phyloP scores from a whole-genome alignment of 108 stramenopile genomes.

The Seminavis robusta region DNA sequence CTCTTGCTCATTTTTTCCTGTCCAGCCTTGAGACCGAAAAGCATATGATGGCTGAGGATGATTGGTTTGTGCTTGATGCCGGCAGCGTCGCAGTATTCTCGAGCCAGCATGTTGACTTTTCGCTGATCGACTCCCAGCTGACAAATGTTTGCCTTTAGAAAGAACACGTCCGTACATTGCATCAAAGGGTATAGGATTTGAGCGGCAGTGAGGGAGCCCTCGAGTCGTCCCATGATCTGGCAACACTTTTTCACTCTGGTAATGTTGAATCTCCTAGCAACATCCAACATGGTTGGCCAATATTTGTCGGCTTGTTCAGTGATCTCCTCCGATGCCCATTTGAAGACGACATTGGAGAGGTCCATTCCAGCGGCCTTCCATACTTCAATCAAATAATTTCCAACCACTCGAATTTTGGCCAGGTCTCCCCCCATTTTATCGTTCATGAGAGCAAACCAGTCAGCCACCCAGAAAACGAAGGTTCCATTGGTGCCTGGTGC shows the following conservation, averaged over 20 bases:
- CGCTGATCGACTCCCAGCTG: conserved; percentile 99
- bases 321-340: conserved; percentile 98
- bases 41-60: conserved; percentile 92
- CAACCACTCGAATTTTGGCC: conserved; percentile 90
- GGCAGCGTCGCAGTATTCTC: conserved; percentile 96
- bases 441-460: conserved; percentile 99
- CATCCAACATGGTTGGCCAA: conserved; percentile 96
- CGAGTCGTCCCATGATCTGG: conserved; percentile 98
- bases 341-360: conserved; percentile 93
- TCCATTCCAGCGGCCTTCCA: conserved; percentile 99
- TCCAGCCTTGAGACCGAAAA: conserved; percentile 96
- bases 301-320: conserved; percentile 86
- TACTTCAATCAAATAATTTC: conserved; percentile 97
- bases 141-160: conserved; percentile 98
- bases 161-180: conserved; percentile 99
- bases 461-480: conserved; percentile 99
- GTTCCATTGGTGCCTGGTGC: conserved; percentile 71
- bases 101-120: conserved; percentile 99
- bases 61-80: conserved; percentile 94
- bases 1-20: conserved; percentile 99
- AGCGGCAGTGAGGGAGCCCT: conserved; percentile 91
- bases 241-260: conserved; percentile 97
- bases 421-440: conserved; percentile 99
- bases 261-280: conserved; percentile 92
- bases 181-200: conserved; percentile 97